Percentiles rank a stretch among this genome's conserved stretches.
These are phyloP conservation scores for Phaeophleospora eucalypticola DNA, from an alignment of 2,329 filamentous ascomycete species.

Conservation along the genomic window DNA sequence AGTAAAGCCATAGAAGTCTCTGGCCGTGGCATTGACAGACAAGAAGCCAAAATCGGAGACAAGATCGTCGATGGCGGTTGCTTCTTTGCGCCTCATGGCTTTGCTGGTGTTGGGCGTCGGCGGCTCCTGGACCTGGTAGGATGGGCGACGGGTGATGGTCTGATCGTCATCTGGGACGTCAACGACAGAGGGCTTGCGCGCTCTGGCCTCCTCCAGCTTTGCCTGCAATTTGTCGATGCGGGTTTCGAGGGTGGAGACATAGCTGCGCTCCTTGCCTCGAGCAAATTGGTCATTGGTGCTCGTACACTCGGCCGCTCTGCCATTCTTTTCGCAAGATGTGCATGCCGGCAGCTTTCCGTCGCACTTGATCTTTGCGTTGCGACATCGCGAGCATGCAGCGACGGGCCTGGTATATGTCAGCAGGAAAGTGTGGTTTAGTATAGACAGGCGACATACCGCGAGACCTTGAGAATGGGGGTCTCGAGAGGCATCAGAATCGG, in stretches of 20 bases:
- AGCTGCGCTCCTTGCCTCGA: conserved; percentile 90
- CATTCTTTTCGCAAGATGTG: conserved; percentile 89
- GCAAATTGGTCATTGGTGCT: conserved; percentile 95
- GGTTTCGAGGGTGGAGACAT: conserved; percentile 91
- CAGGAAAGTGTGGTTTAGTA: neutral
- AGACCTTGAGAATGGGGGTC: conserved; percentile 65
- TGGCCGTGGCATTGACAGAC: conserved; percentile 91
- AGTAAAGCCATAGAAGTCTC: conserved; percentile 86
- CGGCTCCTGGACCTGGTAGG: conserved; percentile 24
- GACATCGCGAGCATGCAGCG: conserved; percentile 70
- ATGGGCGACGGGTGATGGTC: conserved; percentile 47
- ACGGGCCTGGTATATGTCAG: conserved; percentile 19
- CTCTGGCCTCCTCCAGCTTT: conserved; percentile 62
- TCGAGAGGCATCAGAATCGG: conserved; percentile 43
- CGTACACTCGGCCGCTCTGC: conserved; percentile 80
- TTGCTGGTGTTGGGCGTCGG: conserved; percentile 32
- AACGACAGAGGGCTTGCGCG: conserved; percentile 67
- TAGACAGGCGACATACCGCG: conserved; percentile 58
- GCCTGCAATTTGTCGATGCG: conserved; percentile 84
- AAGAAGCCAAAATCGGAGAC: conserved; percentile 92
- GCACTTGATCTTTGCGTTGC: conserved; percentile 94
- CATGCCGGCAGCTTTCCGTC: conserved; percentile 95
- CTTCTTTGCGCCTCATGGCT: conserved; percentile 58
- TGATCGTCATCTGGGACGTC: conserved; percentile 59
- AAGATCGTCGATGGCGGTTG: conserved; percentile 82